Conservation (phyloP, 1,284 basidiomycete species). For the Microbotryomycetes sp. region DNA sequence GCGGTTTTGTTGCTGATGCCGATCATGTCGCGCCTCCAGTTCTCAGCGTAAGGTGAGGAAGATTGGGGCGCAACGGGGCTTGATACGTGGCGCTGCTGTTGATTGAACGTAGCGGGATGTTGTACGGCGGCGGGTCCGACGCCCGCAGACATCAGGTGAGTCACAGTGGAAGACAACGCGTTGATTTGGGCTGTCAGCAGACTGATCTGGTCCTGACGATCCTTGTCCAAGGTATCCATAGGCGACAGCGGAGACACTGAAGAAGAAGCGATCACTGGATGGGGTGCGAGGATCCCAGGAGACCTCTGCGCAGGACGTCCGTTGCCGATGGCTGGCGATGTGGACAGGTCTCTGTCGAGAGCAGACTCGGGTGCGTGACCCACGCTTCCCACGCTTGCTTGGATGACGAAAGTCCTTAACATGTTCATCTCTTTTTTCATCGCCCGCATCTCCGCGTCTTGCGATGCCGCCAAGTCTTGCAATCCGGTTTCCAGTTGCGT, state of each 20-base stretch:
- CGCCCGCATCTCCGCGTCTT: conserved; percentile 16
- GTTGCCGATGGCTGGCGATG: not conserved
- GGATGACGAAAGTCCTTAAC: conserved; percentile 19
- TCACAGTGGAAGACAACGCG: conserved; percentile 19
- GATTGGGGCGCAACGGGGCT: not conserved
- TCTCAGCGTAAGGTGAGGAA: not conserved
- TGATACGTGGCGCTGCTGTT: not conserved
- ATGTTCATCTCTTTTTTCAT: conserved; percentile 20
- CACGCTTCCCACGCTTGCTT: not conserved
- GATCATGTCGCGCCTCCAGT: not conserved
- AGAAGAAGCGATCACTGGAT: conserved; percentile 1
- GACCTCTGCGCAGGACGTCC: not conserved
- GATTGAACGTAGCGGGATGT: not conserved
- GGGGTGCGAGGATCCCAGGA: not conserved
- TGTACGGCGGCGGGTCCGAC: not conserved
- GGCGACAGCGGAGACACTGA: not conserved
- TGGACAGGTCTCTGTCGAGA: not conserved
- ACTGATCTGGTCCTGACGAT: conserved; percentile 22
- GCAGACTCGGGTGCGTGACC: not conserved
- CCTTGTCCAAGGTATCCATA: conserved; percentile 7
- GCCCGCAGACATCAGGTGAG: conserved; percentile 9
- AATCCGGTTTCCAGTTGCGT: conserved; percentile 21
- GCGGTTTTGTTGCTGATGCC: too few relatives aligned
- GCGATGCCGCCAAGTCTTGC: conserved; percentile 12
- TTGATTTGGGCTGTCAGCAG: conserved; percentile 25